phyloP scores from a whole-genome alignment of 305 asterid species.

The Caryopteris hybrid region DNA sequence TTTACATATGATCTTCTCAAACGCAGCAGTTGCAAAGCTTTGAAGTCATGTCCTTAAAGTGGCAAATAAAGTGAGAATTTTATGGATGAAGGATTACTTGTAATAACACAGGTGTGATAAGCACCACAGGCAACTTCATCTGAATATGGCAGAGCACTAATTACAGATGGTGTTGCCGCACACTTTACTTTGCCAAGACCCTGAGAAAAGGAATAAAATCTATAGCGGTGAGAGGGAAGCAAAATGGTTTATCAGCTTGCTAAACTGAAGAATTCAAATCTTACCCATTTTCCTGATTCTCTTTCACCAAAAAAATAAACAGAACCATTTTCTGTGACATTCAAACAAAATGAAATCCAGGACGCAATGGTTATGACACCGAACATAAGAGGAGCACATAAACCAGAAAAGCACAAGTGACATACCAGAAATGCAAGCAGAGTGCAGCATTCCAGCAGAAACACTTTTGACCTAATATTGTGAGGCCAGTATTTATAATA shows the following conservation, averaged over 20 bases:
- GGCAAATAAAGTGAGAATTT: background rate
- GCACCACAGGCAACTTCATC: conserved; percentile 89
- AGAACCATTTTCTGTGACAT: conserved; percentile 67
- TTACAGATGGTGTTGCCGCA: conserved; percentile 49
- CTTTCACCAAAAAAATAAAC: conserved; percentile 84
- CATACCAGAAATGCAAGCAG: conserved; percentile 82
- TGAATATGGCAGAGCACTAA: conserved; percentile 55
- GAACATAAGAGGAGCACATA: conserved; percentile 9
- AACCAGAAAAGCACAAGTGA: conserved; percentile 11
- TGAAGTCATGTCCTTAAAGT: conserved; percentile 1
- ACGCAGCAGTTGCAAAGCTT: conserved; percentile 2
- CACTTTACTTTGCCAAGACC: conserved; percentile 65
- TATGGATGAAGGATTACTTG: conserved; percentile 45
- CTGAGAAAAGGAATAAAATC: conserved; percentile 32
- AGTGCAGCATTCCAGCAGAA: conserved; percentile 96
- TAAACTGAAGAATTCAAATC: conserved; percentile 13
- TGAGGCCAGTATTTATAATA: conserved; percentile 12
- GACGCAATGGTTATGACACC: conserved; percentile 5
- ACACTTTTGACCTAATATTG: conserved; percentile 62
- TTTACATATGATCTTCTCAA: background rate
- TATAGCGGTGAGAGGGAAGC: conserved; percentile 6
- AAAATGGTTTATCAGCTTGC: background rate
- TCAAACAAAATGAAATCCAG: conserved; percentile 22
- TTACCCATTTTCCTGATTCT: conserved; percentile 71
- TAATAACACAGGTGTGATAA: conserved; percentile 84